Base-by-base conservation (phyloP, 1,139 yeast genomes). In the Lodderomyces beijingensis region DNA sequence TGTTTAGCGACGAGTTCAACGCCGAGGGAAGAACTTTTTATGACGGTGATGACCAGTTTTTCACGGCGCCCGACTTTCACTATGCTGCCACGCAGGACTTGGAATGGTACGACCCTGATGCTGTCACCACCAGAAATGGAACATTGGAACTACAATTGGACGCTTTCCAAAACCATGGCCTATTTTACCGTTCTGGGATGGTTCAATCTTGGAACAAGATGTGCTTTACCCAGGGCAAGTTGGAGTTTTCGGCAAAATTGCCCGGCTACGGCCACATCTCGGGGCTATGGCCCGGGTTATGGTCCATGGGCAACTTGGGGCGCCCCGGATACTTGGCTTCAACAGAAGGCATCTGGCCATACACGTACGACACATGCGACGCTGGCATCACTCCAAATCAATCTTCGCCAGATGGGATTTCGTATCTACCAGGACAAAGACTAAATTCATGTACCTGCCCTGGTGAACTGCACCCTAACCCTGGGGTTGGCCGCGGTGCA, bases 321-420 rank as follows among this genome's bases (percentile, higher is more conserved):
- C 72, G 95, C 45, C 87, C 95, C 0, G 95, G 95, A 8, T 85
- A 71, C 52, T 53, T 77, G 51, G 88, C 89, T 2, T 57, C 85
- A 3, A 74, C 94, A 3, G 91, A 84, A 28, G 95, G 95, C 26
- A 79, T 82, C 9, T 86, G 95, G 95, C 95, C 95, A 3, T 86
- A 85, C 49, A 68, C 87, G n/a, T 86, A 86, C 52, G 76, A 77
- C 23, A 58, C 74, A 12, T 86, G 95, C 61, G 95, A 86, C 64
- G 86, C 86, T 4, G 95, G 95, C 41, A 84, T 85, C 41, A 84
- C 95, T 5, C 81, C 93, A n/a, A 86, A 86, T 52, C 95, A 86
- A 59, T 79, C 88, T 9, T 73, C 87, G 0, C 68, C 81, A 1
- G 95, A 84, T 56, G 95, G 95, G 28, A 70, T 84, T 30, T 78